Evolutionary conservation across 441 rosid genomes (phyloP).

Genomic region (Populus hybrid): DNA sequence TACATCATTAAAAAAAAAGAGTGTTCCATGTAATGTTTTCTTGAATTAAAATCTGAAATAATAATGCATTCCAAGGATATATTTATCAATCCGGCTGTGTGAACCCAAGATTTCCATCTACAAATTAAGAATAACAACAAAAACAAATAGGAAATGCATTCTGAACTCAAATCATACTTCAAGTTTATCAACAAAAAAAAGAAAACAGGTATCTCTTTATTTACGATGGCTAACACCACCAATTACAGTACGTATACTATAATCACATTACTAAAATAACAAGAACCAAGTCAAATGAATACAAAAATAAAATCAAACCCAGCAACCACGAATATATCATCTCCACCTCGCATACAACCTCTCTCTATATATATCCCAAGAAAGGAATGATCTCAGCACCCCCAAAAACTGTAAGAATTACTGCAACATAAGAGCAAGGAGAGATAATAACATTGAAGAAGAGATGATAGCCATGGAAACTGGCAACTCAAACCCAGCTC

Average conservation of each 20-base stretch:
- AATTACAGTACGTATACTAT: not conserved
- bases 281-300: not conserved
- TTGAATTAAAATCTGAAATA: not conserved
- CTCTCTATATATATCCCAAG: not conserved
- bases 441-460: slow-evolving; percentile 25
- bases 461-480: slow-evolving; percentile 13
- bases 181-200: not conserved
- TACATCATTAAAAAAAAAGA: no score
- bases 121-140: not conserved
- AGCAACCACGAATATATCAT: not conserved
- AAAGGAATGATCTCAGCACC: not conserved
- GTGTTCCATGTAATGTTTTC: no score
- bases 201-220: not conserved
- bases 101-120: not conserved
- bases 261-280: not conserved
- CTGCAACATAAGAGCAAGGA: slow-evolving; percentile 21
- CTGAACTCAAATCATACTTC: not conserved
- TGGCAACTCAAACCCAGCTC: slow-evolving; percentile 25
- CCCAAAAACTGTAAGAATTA: not conserved
- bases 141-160: not conserved
- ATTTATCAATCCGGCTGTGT: not conserved
- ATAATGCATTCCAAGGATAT: not conserved
- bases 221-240: not conserved
- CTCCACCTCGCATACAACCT: not conserved
- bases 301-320: not conserved